These are phyloP conservation scores for Aphanocladium album DNA, from an alignment of 2,329 filamentous ascomycete species.

Conservation along the genomic window DNA sequence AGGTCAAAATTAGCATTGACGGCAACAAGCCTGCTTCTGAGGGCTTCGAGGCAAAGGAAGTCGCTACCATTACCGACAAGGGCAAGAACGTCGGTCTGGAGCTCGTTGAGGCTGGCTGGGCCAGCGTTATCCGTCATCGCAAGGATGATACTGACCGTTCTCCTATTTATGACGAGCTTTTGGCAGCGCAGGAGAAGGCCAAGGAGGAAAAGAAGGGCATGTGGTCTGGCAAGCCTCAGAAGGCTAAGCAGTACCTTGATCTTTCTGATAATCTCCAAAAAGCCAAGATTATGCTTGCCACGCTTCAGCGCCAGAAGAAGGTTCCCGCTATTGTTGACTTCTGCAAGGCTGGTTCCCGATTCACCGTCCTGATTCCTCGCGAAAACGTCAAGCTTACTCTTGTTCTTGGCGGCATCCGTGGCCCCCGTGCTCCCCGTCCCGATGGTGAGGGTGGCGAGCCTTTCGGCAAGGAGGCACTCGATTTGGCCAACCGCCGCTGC, in stretches of 20 bases:
- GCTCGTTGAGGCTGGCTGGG: constrained; percentile 89
- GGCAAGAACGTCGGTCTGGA: constrained; percentile 81
- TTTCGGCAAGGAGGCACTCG: constrained; percentile 90
- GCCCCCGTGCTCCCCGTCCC: constrained; percentile 74
- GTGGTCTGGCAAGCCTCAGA: constrained; percentile 86
- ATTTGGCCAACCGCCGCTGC: constrained; percentile 81
- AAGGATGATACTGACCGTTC: constrained; percentile 93
- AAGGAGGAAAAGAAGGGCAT: constrained; percentile 89
- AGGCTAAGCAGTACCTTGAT: constrained; percentile 77
- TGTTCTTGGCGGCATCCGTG: constrained; percentile 87
- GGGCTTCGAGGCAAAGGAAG: constrained; percentile 90
- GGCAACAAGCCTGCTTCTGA: constrained; percentile 86
- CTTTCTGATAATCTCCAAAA: constrained; percentile 91
- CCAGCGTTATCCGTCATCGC: constrained; percentile 88
- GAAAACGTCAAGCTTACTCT: constrained; percentile 94
- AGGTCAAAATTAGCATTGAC: constrained; percentile 83
- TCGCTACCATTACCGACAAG: constrained; percentile 78
- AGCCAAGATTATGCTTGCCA: constrained; percentile 87
- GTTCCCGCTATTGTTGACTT: constrained; percentile 93
- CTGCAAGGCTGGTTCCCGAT: constrained; percentile 93
- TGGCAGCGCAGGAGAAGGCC: constrained; percentile 74
- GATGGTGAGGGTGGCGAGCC: constrained; percentile 80
- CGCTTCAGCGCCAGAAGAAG: constrained; percentile 84
- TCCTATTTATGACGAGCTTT: constrained; percentile 85
- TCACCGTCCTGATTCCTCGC: constrained; percentile 84